A percentile compares a stretch with the other conserved stretches of the same genome.
phyloP scores from a whole-genome alignment of 225 moss, liverwort and hornwort species.

The Rhytidiadelphus loreus region DNA sequence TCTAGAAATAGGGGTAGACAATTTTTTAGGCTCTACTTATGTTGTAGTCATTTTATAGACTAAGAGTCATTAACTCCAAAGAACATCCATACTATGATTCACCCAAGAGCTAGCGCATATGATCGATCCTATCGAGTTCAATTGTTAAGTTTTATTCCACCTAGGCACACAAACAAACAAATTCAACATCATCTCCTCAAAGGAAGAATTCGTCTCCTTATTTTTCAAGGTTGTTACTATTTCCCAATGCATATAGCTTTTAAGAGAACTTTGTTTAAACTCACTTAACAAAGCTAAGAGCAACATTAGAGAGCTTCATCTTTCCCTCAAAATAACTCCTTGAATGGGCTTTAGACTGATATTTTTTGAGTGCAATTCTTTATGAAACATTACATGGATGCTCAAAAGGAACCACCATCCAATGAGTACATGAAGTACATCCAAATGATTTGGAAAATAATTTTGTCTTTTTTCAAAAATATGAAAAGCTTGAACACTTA shows the following conservation, averaged over 20 bases:
- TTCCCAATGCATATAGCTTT: rapidly evolving
- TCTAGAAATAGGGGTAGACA: rapidly evolving
- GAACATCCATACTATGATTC: neutral
- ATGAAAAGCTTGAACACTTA: neutral
- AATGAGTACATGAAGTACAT: neutral
- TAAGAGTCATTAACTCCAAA: neutral
- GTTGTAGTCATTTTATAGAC: neutral
- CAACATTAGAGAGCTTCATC: neutral
- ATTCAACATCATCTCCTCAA: neutral
- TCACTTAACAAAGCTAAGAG: rapidly evolving
- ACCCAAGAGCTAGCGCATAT: rapidly evolving
- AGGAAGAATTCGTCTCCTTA: neutral
- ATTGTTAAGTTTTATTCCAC: neutral
- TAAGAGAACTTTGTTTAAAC: neutral
- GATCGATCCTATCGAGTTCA: rapidly evolving
- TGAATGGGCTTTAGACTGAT: neutral
- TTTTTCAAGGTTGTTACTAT: neutral
- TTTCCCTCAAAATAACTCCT: neutral
- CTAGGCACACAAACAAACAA: rapidly evolving
- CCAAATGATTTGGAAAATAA: neutral
- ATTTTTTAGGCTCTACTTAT: rapidly evolving
- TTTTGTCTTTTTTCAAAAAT: neutral
- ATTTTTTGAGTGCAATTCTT: rapidly evolving
- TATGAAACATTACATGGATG: neutral
- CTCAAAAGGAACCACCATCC: neutral